Conservation (phyloP, 129 eudicot species). For the Cynara cardunculus region DNA sequence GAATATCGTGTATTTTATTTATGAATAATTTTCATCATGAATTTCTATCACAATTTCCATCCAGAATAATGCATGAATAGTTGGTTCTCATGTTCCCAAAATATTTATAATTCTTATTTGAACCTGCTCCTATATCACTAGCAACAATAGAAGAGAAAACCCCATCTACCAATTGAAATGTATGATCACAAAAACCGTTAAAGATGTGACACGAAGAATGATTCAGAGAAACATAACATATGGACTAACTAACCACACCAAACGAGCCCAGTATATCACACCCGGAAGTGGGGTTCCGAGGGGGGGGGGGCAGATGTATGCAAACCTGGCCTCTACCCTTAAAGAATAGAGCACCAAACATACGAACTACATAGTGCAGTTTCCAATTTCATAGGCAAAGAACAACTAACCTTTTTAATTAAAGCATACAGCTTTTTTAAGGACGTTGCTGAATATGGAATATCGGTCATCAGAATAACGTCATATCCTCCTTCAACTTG, state of each 20-base stretch:
- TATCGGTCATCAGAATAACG: slow-evolving; percentile 70
- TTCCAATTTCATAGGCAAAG: not conserved
- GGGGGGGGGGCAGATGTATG: not conserved
- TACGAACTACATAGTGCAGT: not conserved
- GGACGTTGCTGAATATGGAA: slow-evolving; percentile 56
- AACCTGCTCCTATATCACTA: no score
- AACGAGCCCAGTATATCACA: no score
- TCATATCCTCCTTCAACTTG: slow-evolving; percentile 64
- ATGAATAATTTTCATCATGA: not conserved
- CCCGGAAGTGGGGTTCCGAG: no score
- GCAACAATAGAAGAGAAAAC: no score
- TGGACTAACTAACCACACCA: no score
- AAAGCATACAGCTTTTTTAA: slow-evolving; percentile 62
- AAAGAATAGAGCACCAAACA: not conserved
- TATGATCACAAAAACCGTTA: no score
- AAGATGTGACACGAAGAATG: no score
- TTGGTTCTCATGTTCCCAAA: not conserved
- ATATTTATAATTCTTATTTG: no score
- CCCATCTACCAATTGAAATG: no score
- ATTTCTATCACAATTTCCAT: not conserved
- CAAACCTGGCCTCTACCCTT: not conserved
- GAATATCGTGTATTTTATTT: not conserved
- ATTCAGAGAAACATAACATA: no score
- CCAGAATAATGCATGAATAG: not conserved
- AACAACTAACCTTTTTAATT: slow-evolving; percentile 51